A percentile compares a stretch with the other conserved stretches of the same genome.
Conservation (phyloP, 2,329 filamentous ascomycete species). For the Talaromyces verruculosus region DNA sequence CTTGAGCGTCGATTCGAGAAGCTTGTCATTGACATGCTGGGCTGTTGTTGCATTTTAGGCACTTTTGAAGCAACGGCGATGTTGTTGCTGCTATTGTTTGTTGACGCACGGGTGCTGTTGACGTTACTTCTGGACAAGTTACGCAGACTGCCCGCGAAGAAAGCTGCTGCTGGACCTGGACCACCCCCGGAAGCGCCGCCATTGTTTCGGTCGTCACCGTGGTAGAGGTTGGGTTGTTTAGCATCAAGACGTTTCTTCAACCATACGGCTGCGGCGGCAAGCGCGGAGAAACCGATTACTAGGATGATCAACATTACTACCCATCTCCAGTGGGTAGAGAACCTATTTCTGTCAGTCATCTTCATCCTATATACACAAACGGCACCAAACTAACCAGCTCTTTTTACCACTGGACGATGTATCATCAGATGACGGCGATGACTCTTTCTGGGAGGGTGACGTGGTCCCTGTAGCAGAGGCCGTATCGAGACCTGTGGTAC, state of each 20-base stretch:
- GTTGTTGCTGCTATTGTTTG: slow-evolving; percentile 17
- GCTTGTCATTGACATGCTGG: slow-evolving; percentile 20
- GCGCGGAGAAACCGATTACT: slow-evolving; percentile 64
- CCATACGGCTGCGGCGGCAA: slow-evolving; percentile 68
- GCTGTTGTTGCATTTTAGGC: slow-evolving; percentile 9
- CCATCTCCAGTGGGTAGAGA: slow-evolving; percentile 73
- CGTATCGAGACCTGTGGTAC: slow-evolving; percentile 24
- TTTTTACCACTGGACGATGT: not conserved
- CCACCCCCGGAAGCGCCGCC: not conserved
- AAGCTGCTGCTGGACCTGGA: slow-evolving; percentile 26
- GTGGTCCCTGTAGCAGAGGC: slow-evolving; percentile 1
- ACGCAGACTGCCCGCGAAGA: slow-evolving; percentile 24
- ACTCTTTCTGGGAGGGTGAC: not conserved
- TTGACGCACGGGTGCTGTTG: slow-evolving; percentile 10
- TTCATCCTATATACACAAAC: not conserved
- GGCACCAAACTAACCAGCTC: slow-evolving; percentile 16
- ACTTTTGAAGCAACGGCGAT: not conserved
- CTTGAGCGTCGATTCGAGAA: slow-evolving; percentile 13
- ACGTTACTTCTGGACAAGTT: slow-evolving; percentile 19
- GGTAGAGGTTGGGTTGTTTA: slow-evolving; percentile 48
- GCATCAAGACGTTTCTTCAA: slow-evolving; percentile 72
- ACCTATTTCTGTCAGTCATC: slow-evolving; percentile 49
- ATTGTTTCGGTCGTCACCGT: slow-evolving; percentile 26
- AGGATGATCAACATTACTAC: slow-evolving; percentile 77
- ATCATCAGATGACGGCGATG: not conserved